Percentiles rank a stretch among this genome's conserved stretches.
Conservation (phyloP, 1,284 basidiomycete species). For the Naganishia cerealis region DNA sequence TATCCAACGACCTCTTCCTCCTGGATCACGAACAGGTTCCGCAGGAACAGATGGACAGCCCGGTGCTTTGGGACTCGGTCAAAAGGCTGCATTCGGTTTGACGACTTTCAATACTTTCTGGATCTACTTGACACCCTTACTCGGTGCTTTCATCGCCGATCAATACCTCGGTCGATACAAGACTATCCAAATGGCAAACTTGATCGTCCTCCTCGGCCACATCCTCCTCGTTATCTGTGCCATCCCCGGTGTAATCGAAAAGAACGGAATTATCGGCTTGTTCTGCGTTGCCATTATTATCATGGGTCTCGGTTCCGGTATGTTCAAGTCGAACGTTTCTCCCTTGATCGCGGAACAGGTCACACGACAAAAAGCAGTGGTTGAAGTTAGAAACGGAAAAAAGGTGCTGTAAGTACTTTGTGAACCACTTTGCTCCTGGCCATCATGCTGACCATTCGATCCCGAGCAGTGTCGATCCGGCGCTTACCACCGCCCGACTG, state of each 20-base stretch:
- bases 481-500: conserved; percentile 47
- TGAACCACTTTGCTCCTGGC: conserved; percentile 59
- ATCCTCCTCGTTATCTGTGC: conserved; percentile 71
- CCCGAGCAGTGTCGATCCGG: conserved; percentile 56
- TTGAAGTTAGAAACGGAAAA: conserved; percentile 46
- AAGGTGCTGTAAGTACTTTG: conserved; percentile 41
- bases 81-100: conserved; percentile 51
- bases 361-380: conserved; percentile 45
- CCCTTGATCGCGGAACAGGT: conserved; percentile 54
- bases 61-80: conserved; percentile 57
- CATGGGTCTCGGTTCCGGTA: conserved; percentile 69
- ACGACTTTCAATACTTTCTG: conserved; percentile 39
- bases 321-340: conserved; percentile 74
- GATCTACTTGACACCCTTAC: conserved; percentile 44
- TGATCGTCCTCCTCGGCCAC: conserved; percentile 59
- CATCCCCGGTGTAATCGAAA: conserved; percentile 68
- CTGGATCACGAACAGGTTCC: conserved; percentile 39
- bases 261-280: conserved; percentile 61
- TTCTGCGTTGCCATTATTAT: conserved; percentile 69
- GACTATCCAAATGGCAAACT: conserved; percentile 55
- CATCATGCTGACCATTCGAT: conserved; percentile 61
- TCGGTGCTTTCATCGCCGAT: conserved; percentile 37
- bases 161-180: conserved; percentile 54
- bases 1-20: conserved; percentile 46
- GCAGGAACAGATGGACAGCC: conserved; percentile 32